phyloP scores from a whole-genome alignment of 2,329 filamentous ascomycete species.

The Ascochyta rabiei region DNA sequence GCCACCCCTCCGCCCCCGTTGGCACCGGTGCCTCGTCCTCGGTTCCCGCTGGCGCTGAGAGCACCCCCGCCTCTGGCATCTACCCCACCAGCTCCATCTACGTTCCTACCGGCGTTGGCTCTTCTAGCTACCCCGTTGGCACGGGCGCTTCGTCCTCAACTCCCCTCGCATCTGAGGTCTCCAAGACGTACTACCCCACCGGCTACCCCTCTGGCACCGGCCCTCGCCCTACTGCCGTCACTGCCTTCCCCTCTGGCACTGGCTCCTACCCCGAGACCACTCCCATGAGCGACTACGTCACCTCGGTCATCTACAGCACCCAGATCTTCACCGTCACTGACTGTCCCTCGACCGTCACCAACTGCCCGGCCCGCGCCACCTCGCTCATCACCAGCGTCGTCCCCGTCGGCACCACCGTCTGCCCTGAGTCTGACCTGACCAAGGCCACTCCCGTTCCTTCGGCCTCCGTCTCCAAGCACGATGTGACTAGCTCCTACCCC shows the following conservation, averaged over 20 bases:
- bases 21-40: slow-evolving; percentile 8
- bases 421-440: slow-evolving; percentile 38
- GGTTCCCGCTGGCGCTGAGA: slow-evolving; percentile 18
- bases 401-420: slow-evolving; percentile 53
- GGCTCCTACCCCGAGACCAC: slow-evolving; percentile 46
- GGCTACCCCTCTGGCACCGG: slow-evolving; percentile 37
- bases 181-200: slow-evolving; percentile 18
- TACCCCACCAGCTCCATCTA: slow-evolving; percentile 12
- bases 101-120: slow-evolving; percentile 8
- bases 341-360: slow-evolving; percentile 44
- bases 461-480: slow-evolving; percentile 12
- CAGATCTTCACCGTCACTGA: slow-evolving; percentile 50
- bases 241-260: slow-evolving; percentile 11
- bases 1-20: slow-evolving; percentile 7
- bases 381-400: slow-evolving; percentile 49
- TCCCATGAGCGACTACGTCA: slow-evolving; percentile 45
- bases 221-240: slow-evolving; percentile 45
- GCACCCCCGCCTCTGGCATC: slow-evolving; percentile 24
- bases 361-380: slow-evolving; percentile 47
- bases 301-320: slow-evolving; percentile 53
- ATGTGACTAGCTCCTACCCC: slow-evolving; percentile 26
- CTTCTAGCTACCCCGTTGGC: slow-evolving; percentile 9
- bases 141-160: slow-evolving; percentile 4
- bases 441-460: slow-evolving; percentile 21
- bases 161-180: slow-evolving; percentile 13